Evolutionary conservation across 2,329 filamentous ascomycete genomes (phyloP).

Genomic region (Teratosphaeria epicoccoides): DNA sequence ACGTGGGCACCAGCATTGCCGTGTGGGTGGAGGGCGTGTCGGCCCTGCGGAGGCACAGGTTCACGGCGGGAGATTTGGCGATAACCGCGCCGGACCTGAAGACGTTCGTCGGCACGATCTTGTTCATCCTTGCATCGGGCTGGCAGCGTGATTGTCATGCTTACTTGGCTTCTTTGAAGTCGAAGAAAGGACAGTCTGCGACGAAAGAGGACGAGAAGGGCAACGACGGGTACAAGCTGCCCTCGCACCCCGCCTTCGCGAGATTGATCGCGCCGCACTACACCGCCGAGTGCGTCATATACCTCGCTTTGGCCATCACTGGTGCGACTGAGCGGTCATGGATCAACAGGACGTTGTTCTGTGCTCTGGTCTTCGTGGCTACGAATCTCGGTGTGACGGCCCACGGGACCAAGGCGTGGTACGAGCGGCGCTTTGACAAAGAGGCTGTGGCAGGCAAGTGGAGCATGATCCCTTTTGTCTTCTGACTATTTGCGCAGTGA

Average conservation of each 20-base stretch:
- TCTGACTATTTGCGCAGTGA: too few species aligned
- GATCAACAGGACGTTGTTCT: constrained; percentile 63
- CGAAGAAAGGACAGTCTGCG: constrained; percentile 1
- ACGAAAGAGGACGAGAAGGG: background rate
- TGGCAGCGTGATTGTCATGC: constrained; percentile 56
- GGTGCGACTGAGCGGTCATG: constrained; percentile 50
- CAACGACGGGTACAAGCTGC: constrained; percentile 56
- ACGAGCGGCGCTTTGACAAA: constrained; percentile 60
- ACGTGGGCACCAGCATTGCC: constrained; percentile 59
- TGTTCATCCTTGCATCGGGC: constrained; percentile 60
- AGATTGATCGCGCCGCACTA: constrained; percentile 80
- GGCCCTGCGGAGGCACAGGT: constrained; percentile 34
- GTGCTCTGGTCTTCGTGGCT: constrained; percentile 60
- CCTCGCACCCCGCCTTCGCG: constrained; percentile 60
- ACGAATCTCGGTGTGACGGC: constrained; percentile 78
- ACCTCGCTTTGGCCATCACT: constrained; percentile 63
- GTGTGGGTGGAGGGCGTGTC: constrained; percentile 77
- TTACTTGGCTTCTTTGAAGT: constrained; percentile 34
- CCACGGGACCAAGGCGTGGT: constrained; percentile 67
- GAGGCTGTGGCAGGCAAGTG: constrained; percentile 53
- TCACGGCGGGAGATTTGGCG: constrained; percentile 28
- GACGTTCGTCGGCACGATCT: constrained; percentile 44
- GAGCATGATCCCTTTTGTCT: constrained; percentile 64
- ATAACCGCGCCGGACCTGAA: constrained; percentile 38
- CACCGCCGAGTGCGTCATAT: constrained; percentile 75